Conservation (phyloP, 2,329 filamentous ascomycete species). For the Emergomyces orientalis region DNA sequence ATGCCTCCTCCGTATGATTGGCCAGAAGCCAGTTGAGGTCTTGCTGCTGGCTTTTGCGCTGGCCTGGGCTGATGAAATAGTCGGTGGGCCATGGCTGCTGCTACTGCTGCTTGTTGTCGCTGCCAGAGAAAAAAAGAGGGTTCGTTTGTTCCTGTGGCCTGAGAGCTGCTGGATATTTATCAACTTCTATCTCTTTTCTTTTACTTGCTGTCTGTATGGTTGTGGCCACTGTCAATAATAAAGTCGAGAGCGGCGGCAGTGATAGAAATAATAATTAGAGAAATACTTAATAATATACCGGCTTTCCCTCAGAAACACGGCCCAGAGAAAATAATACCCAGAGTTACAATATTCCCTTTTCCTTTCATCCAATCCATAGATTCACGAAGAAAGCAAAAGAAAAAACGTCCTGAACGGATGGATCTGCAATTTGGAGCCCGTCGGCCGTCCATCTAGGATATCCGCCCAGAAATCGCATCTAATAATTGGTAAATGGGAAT, state of each 20-base stretch:
- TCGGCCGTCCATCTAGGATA: background rate
- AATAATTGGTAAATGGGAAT: background rate
- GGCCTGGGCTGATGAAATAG: conserved; percentile 5
- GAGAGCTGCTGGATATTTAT: background rate
- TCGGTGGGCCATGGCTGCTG: conserved; percentile 5
- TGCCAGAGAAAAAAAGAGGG: background rate
- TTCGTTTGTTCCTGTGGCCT: background rate
- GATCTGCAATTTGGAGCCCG: background rate
- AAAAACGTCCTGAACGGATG: background rate
- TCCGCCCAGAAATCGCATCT: background rate
- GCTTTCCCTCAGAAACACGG: too few species aligned
- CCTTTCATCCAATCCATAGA: background rate
- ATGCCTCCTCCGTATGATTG: background rate
- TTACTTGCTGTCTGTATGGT: too few species aligned
- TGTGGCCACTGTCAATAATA: too few species aligned
- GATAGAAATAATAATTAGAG: too few species aligned
- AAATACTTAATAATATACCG: too few species aligned
- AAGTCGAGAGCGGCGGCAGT: too few species aligned
- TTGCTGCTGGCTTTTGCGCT: conserved; percentile 4
- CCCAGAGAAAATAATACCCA: background rate
- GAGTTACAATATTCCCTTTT: background rate
- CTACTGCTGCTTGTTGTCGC: too few species aligned
- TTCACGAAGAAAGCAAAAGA: background rate
- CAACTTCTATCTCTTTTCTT: background rate
- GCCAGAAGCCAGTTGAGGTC: background rate